These are phyloP conservation scores for Kalaharituber pfeilii DNA, from an alignment of 2,329 filamentous ascomycete species.

Conservation along the genomic window DNA sequence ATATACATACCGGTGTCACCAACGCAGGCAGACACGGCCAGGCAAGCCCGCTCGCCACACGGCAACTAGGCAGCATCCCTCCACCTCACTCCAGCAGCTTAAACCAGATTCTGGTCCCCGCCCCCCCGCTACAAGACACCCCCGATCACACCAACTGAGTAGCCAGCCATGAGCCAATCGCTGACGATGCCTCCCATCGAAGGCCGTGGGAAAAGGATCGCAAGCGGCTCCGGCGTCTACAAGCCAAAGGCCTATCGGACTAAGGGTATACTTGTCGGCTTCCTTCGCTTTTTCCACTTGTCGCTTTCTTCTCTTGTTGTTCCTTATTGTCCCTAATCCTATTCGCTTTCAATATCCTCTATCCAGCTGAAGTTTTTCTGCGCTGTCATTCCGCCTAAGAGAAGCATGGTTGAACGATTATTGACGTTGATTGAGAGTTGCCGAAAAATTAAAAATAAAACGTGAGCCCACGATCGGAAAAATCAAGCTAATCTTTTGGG, in stretches of 20 bases:
- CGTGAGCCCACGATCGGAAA: background rate
- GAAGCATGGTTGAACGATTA: background rate
- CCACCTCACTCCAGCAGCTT: background rate
- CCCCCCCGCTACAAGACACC: background rate
- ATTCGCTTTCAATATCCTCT: too few species aligned
- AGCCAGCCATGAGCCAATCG: background rate
- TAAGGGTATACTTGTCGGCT: constrained; percentile 17
- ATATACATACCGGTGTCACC: background rate
- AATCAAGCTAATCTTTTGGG: background rate
- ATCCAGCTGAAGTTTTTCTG: too few species aligned
- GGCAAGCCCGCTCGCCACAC: background rate
- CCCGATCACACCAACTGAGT: background rate
- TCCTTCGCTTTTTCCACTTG: background rate
- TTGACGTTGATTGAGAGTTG: background rate
- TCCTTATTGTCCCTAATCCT: too few species aligned
- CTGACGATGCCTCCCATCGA: background rate
- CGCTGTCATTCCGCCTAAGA: too few species aligned
- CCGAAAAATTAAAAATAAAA: background rate
- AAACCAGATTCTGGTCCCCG: background rate
- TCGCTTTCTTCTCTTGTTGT: background rate
- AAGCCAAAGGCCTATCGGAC: constrained; percentile 16
- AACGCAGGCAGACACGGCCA: background rate
- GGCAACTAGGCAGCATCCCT: background rate
- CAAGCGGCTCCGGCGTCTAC: constrained; percentile 6
- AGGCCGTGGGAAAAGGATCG: background rate